Evolutionary conservation across 352 stramenopile species (phyloP).

Genomic region (Phytophthora pistaciae): DNA sequence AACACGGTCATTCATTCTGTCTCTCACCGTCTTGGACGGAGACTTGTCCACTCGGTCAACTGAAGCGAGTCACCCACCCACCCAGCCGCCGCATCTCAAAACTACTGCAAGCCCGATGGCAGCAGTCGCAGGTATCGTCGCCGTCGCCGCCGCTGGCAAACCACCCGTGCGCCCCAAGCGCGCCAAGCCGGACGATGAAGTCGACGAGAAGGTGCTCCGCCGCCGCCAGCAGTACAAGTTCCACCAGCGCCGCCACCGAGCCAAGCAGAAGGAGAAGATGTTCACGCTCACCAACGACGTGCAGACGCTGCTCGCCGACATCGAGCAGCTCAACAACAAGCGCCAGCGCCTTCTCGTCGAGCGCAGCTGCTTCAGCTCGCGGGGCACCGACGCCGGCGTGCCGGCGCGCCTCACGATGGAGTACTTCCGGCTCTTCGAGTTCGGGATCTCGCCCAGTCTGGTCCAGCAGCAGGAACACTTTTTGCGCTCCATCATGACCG

Average conservation of each 20-base stretch:
- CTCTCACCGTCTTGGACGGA: constrained; percentile 16
- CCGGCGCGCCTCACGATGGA: constrained; percentile 52
- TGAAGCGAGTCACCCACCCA: too few relatives aligned
- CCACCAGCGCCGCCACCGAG: constrained; percentile 72
- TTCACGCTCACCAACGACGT: constrained; percentile 53
- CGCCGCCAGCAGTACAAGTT: constrained; percentile 72
- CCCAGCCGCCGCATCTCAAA: not conserved
- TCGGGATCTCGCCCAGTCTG: constrained; percentile 41
- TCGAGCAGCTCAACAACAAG: constrained; percentile 48
- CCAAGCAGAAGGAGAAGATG: constrained; percentile 68
- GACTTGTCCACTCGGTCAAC: constrained; percentile 1
- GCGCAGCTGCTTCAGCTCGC: constrained; percentile 45
- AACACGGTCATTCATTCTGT: constrained; percentile 28
- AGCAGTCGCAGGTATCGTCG: constrained; percentile 9
- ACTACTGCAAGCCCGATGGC: constrained; percentile 15
- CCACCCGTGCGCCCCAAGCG: constrained; percentile 12
- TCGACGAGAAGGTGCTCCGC: constrained; percentile 56
- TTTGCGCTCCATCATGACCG: constrained; percentile 60
- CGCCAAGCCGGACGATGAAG: constrained; percentile 3
- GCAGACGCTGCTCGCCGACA: constrained; percentile 42
- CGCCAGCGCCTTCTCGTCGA: constrained; percentile 34
- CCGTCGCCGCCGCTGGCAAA: constrained; percentile 15
- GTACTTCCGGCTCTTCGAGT: constrained; percentile 67
- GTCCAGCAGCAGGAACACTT: constrained; percentile 54
- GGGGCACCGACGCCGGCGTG: constrained; percentile 34